Evolutionary conservation across 139 green algal species (phyloP).

Genomic region (Axilococcus clingmanii): DNA sequence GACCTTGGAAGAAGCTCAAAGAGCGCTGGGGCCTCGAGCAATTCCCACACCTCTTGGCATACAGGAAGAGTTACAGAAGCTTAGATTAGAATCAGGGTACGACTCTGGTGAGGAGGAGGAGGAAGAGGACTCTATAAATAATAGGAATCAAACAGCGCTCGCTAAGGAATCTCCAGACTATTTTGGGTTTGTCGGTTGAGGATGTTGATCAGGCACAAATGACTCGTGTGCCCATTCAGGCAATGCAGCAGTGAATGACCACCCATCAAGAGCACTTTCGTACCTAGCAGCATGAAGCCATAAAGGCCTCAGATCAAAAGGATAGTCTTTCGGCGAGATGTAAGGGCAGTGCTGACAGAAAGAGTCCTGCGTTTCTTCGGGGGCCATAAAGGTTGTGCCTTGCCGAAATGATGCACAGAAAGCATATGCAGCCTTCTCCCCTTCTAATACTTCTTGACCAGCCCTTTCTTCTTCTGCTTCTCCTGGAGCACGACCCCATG

Average conservation of each 20-base stretch:
- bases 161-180: constrained; percentile 26
- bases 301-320: constrained; percentile 31
- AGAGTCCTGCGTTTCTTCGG: constrained; percentile 1
- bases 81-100: constrained; percentile 24
- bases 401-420: neutral
- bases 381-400: neutral
- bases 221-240: constrained; percentile 44
- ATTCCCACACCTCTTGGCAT: constrained; percentile 25
- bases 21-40: constrained; percentile 26
- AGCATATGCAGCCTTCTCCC: neutral
- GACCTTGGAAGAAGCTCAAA: constrained; percentile 33
- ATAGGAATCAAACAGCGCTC: constrained; percentile 15
- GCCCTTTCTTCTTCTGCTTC: no score
- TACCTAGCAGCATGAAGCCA: constrained; percentile 70
- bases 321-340: constrained; percentile 22
- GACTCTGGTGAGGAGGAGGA: neutral
- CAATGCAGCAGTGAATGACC: constrained; percentile 42
- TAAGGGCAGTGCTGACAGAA: constrained; percentile 34
- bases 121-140: constrained; percentile 6
- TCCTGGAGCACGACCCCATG: constrained; percentile 3
- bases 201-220: neutral
- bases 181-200: constrained; percentile 32
- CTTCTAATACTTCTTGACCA: no score
- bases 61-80: constrained; percentile 17
- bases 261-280: constrained; percentile 14